A percentile compares a stretch with the other conserved stretches of the same genome.
Conservation (phyloP, 2,329 filamentous ascomycete genomes). For the Stagonosporopsis tanaceti region DNA sequence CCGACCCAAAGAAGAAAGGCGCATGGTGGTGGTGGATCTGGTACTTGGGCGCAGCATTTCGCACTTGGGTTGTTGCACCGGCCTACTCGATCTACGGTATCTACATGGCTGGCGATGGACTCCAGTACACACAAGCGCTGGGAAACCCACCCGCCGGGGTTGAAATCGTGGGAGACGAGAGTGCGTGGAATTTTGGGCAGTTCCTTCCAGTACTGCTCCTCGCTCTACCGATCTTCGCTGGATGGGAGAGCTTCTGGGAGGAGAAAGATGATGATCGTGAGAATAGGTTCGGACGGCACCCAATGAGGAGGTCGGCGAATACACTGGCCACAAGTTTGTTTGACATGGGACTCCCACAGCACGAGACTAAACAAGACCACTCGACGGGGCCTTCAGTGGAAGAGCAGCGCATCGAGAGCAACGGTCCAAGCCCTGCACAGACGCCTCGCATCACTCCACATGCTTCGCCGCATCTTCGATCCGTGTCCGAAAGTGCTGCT, state of each 20-base stretch:
- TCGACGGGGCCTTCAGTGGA: conserved; percentile 24
- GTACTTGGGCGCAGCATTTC: conserved; percentile 33
- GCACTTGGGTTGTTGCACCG: conserved; percentile 44
- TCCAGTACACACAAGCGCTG: conserved; percentile 38
- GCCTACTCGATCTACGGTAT: conserved; percentile 42
- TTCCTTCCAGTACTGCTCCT: conserved; percentile 42
- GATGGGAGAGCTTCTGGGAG: conserved; percentile 43
- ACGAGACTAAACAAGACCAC: conserved; percentile 2
- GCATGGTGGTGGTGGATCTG: conserved; percentile 32
- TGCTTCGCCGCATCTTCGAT: conserved; percentile 4
- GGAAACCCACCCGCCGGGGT: conserved; percentile 29
- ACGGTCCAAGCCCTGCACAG: conserved; percentile 8
- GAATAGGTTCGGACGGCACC: conserved; percentile 25
- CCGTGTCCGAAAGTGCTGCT: neutral
- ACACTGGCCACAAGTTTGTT: conserved; percentile 11
- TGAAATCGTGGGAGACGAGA: conserved; percentile 32
- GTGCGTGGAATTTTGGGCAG: conserved; percentile 42
- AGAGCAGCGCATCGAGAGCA: conserved; percentile 26
- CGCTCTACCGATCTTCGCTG: conserved; percentile 41
- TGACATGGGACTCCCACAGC: neutral
- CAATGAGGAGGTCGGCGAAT: conserved; percentile 19
- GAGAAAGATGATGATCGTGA: conserved; percentile 37
- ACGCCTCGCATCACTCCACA: conserved; percentile 4
- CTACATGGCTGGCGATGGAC: conserved; percentile 32
- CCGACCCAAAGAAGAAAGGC: conserved; percentile 20